Evolutionary conservation across 441 rosid species (phyloP), one percentile per base, ranked within the genome.

Genomic region (Brassica hybrid): DNA sequence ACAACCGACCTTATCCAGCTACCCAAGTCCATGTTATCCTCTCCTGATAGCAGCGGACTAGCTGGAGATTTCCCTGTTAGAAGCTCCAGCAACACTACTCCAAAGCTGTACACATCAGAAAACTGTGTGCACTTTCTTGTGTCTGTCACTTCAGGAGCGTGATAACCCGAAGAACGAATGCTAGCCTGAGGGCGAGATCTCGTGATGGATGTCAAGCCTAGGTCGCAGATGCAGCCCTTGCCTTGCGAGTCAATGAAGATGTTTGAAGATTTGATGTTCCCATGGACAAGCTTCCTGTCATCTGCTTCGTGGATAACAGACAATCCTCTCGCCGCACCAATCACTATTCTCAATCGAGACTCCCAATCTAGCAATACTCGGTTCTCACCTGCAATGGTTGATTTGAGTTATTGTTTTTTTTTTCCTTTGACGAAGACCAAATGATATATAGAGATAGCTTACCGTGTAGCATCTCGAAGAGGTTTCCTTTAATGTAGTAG

Each of bases 181-280:
- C 84, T 78, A 1, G 87, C 83, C 13, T 86, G 89, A 25, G 91
- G 82, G 45, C 90, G 78, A 6, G 88, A 63, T 71, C 83, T 84
- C 84, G 84, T 90, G 76, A 90, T 77, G 1, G 86, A 74, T 11
- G 94, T 80, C 17, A 89, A 82, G 60, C 92, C 95, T 16, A 86
- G 75, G 69, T 91, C 96, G 30, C 95, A 84, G 48, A 93, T 79
- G 56, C 95, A 89, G 1, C 95, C 91, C 67, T 72, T 79, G 58
- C 83, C 76, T 50, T 61, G 67, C 5, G 93, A 73, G 82, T 89
- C 87, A 17, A 90, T 87, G 79, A 93, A 90, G 45, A 93, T 84
- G 83, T 91, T 93, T 0, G 96, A 91, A 71, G 96, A 88, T 84
- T 88, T 91, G 65, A 93, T 76, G 86, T 90, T 93, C 65, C 98